A percentile compares a stretch with the other conserved stretches of the same genome.
Conservation (phyloP, 148 eudicot genomes). For the Camellia japonica region DNA sequence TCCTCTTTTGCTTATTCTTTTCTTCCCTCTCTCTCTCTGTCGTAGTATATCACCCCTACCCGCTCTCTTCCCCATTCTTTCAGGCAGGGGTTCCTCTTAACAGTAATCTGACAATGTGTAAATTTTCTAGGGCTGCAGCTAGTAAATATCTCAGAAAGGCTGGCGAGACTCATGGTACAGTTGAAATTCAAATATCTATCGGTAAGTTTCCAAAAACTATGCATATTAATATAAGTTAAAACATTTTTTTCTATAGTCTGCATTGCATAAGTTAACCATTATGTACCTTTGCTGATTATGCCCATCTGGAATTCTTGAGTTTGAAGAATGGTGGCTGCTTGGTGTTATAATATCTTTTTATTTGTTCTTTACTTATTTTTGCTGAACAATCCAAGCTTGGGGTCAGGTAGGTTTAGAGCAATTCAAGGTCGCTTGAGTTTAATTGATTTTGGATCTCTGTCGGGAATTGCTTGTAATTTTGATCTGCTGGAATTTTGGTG, state of each 20-base stretch:
- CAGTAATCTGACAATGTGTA: not conserved
- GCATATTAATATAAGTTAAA: not conserved
- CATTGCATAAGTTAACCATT: not conserved
- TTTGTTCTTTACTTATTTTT: too few relatives aligned
- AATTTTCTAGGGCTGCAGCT: slow-evolving; percentile 58
- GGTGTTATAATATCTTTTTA: too few relatives aligned
- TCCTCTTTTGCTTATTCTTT: not conserved
- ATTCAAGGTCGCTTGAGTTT: too few relatives aligned
- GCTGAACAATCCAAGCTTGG: too few relatives aligned
- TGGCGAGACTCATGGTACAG: slow-evolving; percentile 87
- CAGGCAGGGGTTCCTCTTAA: not conserved
- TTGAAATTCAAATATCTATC: slow-evolving; percentile 66
- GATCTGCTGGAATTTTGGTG: too few relatives aligned
- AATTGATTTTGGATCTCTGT: too few relatives aligned
- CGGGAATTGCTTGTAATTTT: too few relatives aligned
- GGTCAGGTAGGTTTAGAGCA: too few relatives aligned
- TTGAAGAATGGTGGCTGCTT: too few relatives aligned
- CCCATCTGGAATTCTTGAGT: too few relatives aligned
- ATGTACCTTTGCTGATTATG: too few relatives aligned
- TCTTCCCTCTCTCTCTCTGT: not conserved
- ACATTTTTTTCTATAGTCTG: not conserved
- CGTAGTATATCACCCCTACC: not conserved
- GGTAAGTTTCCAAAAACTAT: slow-evolving; percentile 45
- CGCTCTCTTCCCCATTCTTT: not conserved
- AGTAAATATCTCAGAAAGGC: slow-evolving; percentile 70